Evolutionary conservation across 169 alveolate species (phyloP).

Genomic region (Theileria annulata): DNA sequence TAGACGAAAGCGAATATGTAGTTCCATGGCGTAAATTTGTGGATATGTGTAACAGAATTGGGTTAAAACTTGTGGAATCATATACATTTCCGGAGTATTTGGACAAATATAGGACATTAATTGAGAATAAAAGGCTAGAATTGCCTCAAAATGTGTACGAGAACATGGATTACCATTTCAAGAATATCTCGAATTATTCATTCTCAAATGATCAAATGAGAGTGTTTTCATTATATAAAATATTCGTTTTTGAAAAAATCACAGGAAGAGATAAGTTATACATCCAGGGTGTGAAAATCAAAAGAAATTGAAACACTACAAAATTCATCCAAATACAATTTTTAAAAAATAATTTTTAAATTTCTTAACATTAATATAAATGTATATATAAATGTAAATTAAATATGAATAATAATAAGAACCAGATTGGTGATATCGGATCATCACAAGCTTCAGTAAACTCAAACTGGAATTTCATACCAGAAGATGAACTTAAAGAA

Average conservation of each 20-base stretch:
- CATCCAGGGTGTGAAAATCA: constrained; percentile 65
- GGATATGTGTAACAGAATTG: constrained; percentile 33
- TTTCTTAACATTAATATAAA: neutral
- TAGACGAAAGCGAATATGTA: constrained; percentile 77
- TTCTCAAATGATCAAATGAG: constrained; percentile 53
- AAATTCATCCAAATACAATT: neutral
- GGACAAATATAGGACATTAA: constrained; percentile 13
- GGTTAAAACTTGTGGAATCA: constrained; percentile 50
- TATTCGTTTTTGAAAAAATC: constrained; percentile 62
- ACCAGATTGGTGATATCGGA: too few species aligned
- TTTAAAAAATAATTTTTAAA: constrained; percentile 2
- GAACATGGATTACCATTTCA: constrained; percentile 31
- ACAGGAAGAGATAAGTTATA: constrained; percentile 60
- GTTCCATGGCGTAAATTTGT: constrained; percentile 69
- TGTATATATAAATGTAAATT: too few species aligned
- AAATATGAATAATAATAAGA: too few species aligned
- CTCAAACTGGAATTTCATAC: constrained; percentile 8
- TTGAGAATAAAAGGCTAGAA: neutral
- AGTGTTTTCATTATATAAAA: constrained; percentile 53
- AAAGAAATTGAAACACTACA: constrained; percentile 6
- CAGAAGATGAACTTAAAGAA: constrained; percentile 27
- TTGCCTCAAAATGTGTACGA: constrained; percentile 45
- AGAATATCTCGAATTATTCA: constrained; percentile 2
- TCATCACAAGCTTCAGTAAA: too few species aligned
- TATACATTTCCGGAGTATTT: constrained; percentile 60